A percentile compares a stretch with the other conserved stretches of the same genome.
These are phyloP conservation scores for Oemleria cerasiformis DNA, from an alignment of 306 rosid genomes.

Conservation along the genomic window DNA sequence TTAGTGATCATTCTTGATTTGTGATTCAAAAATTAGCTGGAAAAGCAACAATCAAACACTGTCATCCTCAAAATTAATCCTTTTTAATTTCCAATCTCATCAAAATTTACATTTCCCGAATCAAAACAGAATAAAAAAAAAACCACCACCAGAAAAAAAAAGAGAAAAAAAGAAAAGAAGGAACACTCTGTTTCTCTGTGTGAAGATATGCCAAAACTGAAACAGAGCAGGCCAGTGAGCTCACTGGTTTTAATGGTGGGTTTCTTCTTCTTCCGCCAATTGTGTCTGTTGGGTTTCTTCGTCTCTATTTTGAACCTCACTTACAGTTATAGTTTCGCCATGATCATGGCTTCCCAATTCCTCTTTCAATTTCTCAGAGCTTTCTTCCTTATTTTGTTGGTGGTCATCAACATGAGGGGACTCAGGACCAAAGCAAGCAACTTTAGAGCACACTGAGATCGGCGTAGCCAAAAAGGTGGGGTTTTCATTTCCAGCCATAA, in stretches of 20 bases:
- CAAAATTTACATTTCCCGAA: conserved; percentile 49
- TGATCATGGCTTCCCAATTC: conserved; percentile 15
- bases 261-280: conserved; percentile 6
- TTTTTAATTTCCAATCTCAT: background rate
- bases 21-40: background rate
- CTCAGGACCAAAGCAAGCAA: conserved; percentile 2
- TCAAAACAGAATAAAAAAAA: conserved; percentile 19
- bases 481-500: conserved; percentile 82
- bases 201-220: background rate
- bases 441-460: conserved; percentile 40
- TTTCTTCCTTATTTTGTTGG: conserved; percentile 1
- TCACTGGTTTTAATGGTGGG: conserved; percentile 21
- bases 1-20: background rate
- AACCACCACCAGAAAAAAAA: conserved; percentile 5
- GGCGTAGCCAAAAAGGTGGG: conserved; percentile 88
- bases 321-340: background rate
- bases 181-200: conserved; percentile 2
- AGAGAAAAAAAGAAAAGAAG: background rate
- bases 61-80: conserved; percentile 11
- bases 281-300: background rate
- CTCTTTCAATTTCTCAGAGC: conserved; percentile 31
- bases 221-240: background rate
- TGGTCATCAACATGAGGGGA: background rate
- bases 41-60: background rate
- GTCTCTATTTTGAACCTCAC: conserved; percentile 14